Base-by-base conservation (phyloP, 441 rosid genomes). In the Pelargonium cotyledonis region DNA sequence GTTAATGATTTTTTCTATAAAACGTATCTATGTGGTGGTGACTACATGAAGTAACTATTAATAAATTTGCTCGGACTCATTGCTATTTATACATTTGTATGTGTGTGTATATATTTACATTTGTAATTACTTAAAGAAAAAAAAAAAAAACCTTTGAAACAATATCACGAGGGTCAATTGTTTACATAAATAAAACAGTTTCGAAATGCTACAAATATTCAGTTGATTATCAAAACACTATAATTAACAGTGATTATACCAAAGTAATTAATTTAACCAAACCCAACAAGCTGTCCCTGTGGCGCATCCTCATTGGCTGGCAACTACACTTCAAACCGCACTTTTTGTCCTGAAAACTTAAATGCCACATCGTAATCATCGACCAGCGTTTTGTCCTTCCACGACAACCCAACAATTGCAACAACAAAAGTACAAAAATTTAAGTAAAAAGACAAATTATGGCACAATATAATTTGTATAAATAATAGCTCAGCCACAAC, bases 331-430 rank as follows among this genome's bases (percentile, higher is more conserved):
- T 7, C 49, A 44, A 44, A 44, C 9, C 15, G 0, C 58, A 51
- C 60, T 26, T 26, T 26, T 26, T 26, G 31, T 26, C 31, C 31
- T 26, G 31, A 26, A 26, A 26, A 26, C 2, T 1, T 26, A 26
- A 26, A 26, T 26, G 31, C 31, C 31, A 26, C 31, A 53, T 53
- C 12, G 81, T 55, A 55, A 68, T 67, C 70, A 80, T 73, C 83
- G 83, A 70, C 70, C 6, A 41, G 16, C 60, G 1, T 3, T 63
- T 72, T 73, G 73, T 69, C 68, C 44, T 46, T 23, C 8, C 49
- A 62, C n/a, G 58, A 18, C 18, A 9, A 63, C 6, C 35, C 53
- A 65, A 63, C 57, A 46, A 40, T 51, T 51, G 38, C 21, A 14
- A 41, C 79, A 68, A 12, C 65, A 19, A 44, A 14, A 68, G 21